Percentiles rank a stretch among this genome's conserved stretches.
phyloP scores from a whole-genome alignment of 1,284 basidiomycete genomes.

The Cutaneotrichosporon cyanovorans region DNA sequence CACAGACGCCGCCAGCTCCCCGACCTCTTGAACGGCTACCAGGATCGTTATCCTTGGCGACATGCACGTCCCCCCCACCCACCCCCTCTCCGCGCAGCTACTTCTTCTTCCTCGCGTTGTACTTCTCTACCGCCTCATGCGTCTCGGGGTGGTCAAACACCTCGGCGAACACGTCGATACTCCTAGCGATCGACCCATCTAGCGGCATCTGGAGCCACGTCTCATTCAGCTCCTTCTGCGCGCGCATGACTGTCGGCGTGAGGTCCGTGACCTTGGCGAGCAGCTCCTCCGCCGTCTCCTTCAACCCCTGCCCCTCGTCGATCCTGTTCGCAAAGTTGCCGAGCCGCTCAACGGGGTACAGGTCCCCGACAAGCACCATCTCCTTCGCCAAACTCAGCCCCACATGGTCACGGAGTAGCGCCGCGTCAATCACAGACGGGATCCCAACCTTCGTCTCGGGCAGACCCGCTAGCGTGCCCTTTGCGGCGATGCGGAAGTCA shows the following conservation, averaged over 20 bases:
- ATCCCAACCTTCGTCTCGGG: constrained; percentile 19
- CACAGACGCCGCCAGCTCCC: too few species aligned
- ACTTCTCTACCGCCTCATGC: constrained; percentile 12
- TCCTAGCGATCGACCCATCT: constrained; percentile 3
- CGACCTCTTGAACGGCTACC: too few species aligned
- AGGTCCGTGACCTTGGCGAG: constrained; percentile 12
- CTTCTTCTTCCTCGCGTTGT: constrained; percentile 12
- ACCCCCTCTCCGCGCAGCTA: too few species aligned
- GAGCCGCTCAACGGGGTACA: constrained; percentile 8
- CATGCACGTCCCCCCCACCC: too few species aligned
- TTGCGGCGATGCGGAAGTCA: constrained; percentile 9
- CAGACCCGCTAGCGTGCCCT: constrained; percentile 4
- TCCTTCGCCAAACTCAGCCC: constrained; percentile 11
- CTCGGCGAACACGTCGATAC: constrained; percentile 15
- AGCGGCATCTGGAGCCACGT: constrained; percentile 11
- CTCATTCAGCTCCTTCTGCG: constrained; percentile 18
- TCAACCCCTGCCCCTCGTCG: constrained; percentile 1
- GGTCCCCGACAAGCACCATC: constrained; percentile 16
- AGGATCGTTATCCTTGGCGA: too few species aligned
- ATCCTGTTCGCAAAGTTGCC: constrained; percentile 10
- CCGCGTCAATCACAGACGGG: constrained; percentile 14
- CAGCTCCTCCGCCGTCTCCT: constrained; percentile 2
- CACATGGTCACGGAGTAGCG: constrained; percentile 10
- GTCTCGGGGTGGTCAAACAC: constrained; percentile 10
- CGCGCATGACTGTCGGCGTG: constrained; percentile 13